Conservation (phyloP, 2,329 filamentous ascomycete genomes). For the Albifimbria verrucaria region DNA sequence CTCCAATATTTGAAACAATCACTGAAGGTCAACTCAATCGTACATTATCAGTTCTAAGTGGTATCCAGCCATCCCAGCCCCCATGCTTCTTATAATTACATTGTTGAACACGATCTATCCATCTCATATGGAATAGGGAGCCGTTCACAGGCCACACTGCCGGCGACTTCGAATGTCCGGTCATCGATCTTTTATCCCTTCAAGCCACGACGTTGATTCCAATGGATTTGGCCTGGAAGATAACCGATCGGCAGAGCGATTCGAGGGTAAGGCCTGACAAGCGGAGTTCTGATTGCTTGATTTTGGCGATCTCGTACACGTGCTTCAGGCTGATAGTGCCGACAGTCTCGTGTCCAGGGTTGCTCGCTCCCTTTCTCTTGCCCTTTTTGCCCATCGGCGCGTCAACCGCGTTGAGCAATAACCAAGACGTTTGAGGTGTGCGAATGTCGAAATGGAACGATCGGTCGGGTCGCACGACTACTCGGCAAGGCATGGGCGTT, state of each 20-base stretch:
- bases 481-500: slow-evolving; percentile 84
- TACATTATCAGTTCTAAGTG: background rate
- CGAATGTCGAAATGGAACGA: slow-evolving; percentile 91
- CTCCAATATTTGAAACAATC: too few relatives aligned
- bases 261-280: slow-evolving; percentile 69
- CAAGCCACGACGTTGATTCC: slow-evolving; percentile 69
- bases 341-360: slow-evolving; percentile 73
- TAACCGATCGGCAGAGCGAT: slow-evolving; percentile 69
- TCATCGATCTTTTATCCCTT: slow-evolving; percentile 11
- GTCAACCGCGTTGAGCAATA: slow-evolving; percentile 80
- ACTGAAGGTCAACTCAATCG: background rate
- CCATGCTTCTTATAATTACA: background rate
- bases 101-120: background rate
- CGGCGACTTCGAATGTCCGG: slow-evolving; percentile 1
- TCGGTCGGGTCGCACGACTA: slow-evolving; percentile 89
- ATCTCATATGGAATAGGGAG: too few relatives aligned
- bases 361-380: slow-evolving; percentile 73
- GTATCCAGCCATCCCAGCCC: background rate
- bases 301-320: slow-evolving; percentile 95
- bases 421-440: slow-evolving; percentile 89
- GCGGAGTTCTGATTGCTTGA: slow-evolving; percentile 79
- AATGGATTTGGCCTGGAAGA: slow-evolving; percentile 72
- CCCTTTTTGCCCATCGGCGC: slow-evolving; percentile 70
- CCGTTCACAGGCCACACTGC: too few relatives aligned
- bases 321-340: slow-evolving; percentile 91